phyloP scores from a whole-genome alignment of 805 yeast species.

The Kodamaea fukazawae region DNA sequence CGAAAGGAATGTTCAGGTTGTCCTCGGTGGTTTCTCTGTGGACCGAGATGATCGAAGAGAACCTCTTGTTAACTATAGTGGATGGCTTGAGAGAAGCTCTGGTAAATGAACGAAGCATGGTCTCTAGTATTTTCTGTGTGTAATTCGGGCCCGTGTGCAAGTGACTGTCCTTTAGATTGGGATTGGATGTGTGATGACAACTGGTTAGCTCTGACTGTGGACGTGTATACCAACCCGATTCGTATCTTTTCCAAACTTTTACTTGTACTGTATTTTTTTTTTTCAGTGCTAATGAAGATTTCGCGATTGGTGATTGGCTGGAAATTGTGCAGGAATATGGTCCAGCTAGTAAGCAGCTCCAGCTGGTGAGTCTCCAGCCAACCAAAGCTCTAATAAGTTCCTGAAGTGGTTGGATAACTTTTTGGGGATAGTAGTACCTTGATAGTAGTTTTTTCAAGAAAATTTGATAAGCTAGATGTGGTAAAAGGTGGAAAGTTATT shows the following conservation, averaged over 20 bases:
- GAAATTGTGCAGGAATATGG: conserved; percentile 8
- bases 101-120: conserved; percentile 21
- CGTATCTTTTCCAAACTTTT: background rate
- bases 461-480: too few species aligned
- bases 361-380: too few species aligned
- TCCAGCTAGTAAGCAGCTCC: too few species aligned
- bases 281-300: conserved; percentile 9
- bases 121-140: background rate
- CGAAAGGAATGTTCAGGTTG: conserved; percentile 67
- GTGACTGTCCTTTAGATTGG: too few species aligned
- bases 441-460: too few species aligned
- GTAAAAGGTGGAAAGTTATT: too few species aligned
- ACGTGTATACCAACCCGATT: conserved; percentile 1
- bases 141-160: too few species aligned
- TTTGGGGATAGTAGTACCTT: too few species aligned
- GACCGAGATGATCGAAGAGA: conserved; percentile 48
- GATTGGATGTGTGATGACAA: background rate
- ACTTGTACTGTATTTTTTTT: conserved; percentile 6
- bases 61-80: conserved; percentile 23
- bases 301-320: conserved; percentile 11
- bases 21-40: conserved; percentile 73
- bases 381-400: too few species aligned
- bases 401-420: too few species aligned
- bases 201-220: background rate
- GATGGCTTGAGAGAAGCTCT: conserved; percentile 15